Conservation (phyloP, 2,329 filamentous ascomycete genomes). For the Verruconis gallopava region DNA sequence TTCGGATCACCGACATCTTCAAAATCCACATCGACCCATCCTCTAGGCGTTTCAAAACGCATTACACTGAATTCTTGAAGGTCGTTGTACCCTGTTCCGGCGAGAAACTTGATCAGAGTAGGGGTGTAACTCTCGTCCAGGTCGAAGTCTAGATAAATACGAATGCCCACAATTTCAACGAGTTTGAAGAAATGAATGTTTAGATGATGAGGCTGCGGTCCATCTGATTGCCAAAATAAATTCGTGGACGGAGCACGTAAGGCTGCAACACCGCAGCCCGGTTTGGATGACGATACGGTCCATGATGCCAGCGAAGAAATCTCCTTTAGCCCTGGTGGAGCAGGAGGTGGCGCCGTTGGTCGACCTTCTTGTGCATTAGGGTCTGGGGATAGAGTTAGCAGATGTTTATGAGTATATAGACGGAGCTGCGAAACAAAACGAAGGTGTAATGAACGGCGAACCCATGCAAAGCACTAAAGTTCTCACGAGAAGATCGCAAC, state of each 20-base stretch:
- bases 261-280: slow-evolving; percentile 64
- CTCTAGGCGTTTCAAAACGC: slow-evolving; percentile 63
- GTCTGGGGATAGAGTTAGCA: slow-evolving; percentile 2
- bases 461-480: too few species aligned
- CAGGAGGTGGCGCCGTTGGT: slow-evolving; percentile 18
- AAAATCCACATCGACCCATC: slow-evolving; percentile 81
- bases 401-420: neutral
- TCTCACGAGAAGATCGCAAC: too few species aligned
- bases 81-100: slow-evolving; percentile 83
- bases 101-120: slow-evolving; percentile 77
- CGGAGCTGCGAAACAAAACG: neutral
- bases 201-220: slow-evolving; percentile 68
- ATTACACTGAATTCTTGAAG: slow-evolving; percentile 78
- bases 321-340: slow-evolving; percentile 51
- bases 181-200: slow-evolving; percentile 79
- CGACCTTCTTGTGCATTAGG: slow-evolving; percentile 4
- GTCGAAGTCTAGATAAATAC: slow-evolving; percentile 82
- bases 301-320: slow-evolving; percentile 75
- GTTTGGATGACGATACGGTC: slow-evolving; percentile 71
- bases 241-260: slow-evolving; percentile 60
- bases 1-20: slow-evolving; percentile 40
- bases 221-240: slow-evolving; percentile 77
- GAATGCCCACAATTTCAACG: slow-evolving; percentile 62
- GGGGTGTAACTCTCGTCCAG: slow-evolving; percentile 95
- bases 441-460: slow-evolving; percentile 11